These are phyloP conservation scores for Myxozyma sirexii DNA, from an alignment of 805 yeast species.

Conservation along the genomic window DNA sequence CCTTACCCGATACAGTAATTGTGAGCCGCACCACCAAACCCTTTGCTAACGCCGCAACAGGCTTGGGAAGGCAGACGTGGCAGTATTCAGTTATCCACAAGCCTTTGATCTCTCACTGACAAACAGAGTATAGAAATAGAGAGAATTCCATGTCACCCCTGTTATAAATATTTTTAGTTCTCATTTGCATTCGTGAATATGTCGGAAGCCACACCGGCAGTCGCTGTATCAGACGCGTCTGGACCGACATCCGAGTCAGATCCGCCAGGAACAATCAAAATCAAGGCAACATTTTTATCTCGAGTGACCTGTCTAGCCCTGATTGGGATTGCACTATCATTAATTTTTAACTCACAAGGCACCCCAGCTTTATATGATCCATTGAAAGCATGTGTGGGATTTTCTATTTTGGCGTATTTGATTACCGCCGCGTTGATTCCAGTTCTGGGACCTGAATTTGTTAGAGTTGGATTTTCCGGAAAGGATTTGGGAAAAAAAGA, in stretches of 20 bases:
- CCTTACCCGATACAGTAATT: too few species aligned
- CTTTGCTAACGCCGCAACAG: too few species aligned
- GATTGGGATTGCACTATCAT: not conserved
- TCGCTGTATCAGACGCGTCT: not conserved
- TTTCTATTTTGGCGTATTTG: slow-evolving; percentile 66
- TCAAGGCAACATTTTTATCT: not conserved
- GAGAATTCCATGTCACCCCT: too few species aligned
- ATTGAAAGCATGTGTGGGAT: slow-evolving; percentile 63
- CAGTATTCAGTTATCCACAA: too few species aligned
- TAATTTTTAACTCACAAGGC: slow-evolving; percentile 11
- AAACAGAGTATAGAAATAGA: too few species aligned
- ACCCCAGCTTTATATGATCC: slow-evolving; percentile 46
- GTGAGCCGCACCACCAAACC: too few species aligned
- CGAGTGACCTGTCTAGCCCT: not conserved
- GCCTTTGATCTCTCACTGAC: too few species aligned
- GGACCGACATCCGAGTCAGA: not conserved
- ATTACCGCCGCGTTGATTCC: slow-evolving; percentile 69
- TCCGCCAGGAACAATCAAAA: slow-evolving; percentile 7
- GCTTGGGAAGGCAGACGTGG: too few species aligned
- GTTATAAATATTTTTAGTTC: too few species aligned
- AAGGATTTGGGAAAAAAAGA: slow-evolving; percentile 77
- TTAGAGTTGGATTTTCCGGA: slow-evolving; percentile 81
- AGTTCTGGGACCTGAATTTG: slow-evolving; percentile 62
- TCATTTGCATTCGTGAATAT: not conserved
- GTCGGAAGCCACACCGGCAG: not conserved